Conservation (phyloP, 1,139 yeast species). For the Hanseniaspora sp. region DNA sequence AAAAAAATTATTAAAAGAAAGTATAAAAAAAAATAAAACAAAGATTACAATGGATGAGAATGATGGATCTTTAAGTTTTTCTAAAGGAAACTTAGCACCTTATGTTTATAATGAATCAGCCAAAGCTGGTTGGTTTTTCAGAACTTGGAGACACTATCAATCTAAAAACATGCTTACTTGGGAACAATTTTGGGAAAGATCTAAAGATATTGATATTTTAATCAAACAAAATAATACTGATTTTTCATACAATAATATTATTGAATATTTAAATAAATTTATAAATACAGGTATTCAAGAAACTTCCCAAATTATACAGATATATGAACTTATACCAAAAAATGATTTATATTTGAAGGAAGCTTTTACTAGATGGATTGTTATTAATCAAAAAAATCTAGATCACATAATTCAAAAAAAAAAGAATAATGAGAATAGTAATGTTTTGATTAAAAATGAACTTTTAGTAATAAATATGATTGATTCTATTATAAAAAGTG, state of each 20-base stretch:
- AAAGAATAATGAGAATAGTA: background rate
- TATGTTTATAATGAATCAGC: background rate
- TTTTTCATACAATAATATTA: background rate
- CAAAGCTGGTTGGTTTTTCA: background rate
- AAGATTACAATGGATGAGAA: background rate
- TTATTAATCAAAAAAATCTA: background rate
- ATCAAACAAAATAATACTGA: background rate
- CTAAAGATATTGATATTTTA: constrained; percentile 6
- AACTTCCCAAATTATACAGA: background rate
- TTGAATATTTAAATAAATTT: constrained; percentile 8
- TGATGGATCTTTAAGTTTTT: background rate
- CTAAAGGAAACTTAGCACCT: background rate
- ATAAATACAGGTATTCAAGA: background rate
- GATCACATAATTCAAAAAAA: background rate
- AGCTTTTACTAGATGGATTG: constrained; percentile 1
- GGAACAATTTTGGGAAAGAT: constrained; percentile 4
- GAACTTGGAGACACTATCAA: background rate
- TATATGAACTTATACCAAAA: constrained; percentile 9
- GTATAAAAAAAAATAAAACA: background rate
- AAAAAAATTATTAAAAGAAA: background rate
- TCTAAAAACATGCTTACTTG: background rate
- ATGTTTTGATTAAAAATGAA: constrained; percentile 6
- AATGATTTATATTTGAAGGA: background rate
- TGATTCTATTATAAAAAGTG: background rate
- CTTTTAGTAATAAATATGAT: constrained; percentile 7